Base-by-base conservation (phyloP, 306 rosid genomes). In the Glycyrrhiza uralensis region DNA sequence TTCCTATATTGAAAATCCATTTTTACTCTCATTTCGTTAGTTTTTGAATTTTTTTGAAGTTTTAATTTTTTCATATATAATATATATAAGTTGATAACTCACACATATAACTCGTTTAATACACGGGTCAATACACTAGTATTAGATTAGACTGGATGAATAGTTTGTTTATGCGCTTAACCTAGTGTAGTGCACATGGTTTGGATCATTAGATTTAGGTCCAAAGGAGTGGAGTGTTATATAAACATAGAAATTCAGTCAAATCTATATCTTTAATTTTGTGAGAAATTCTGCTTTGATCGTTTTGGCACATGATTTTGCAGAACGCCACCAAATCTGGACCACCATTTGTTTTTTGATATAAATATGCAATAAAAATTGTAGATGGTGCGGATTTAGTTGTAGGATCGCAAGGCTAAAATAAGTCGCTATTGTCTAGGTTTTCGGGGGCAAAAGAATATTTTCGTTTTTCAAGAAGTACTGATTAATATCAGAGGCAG, bases 131-230 rank as follows among this genome's bases (percentile, higher is more conserved):
- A n/a, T n/a, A n/a, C n/a, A 58, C 44, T 56, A 52, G 38, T 55
- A 62, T 15, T 44, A 10, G 55, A 29, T 63, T 66, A 54, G 62
- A 64, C 65, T 70, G 71, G 83, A 55, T 69, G 69, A 39, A 36
- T 74, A 62, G 38, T 23, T 38, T 13, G 55, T 35, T 70, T 66
- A 42, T 77, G 75, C 65, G 54, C 54, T 26, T 65, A n/a, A 32
- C 39, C 59, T 68, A 74, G 60, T 68, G 14, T 32, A 69, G 72
- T 41, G 64, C 71, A 74, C 69, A 63, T 63, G 80, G 32, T 78
- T n/a, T 72, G 66, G 72, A 68, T 75, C 69, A 44, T 77, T 73
- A 24, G 32, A 66, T 58, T 77, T 73, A 24, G 32, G 71, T 58
- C 17, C 67, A 57, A 26, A 26, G 32, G 45, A 61, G 55, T 35